These are phyloP conservation scores for Celoporthe dispersa DNA, from an alignment of 2,329 filamentous ascomycete genomes.

Conservation along the genomic window DNA sequence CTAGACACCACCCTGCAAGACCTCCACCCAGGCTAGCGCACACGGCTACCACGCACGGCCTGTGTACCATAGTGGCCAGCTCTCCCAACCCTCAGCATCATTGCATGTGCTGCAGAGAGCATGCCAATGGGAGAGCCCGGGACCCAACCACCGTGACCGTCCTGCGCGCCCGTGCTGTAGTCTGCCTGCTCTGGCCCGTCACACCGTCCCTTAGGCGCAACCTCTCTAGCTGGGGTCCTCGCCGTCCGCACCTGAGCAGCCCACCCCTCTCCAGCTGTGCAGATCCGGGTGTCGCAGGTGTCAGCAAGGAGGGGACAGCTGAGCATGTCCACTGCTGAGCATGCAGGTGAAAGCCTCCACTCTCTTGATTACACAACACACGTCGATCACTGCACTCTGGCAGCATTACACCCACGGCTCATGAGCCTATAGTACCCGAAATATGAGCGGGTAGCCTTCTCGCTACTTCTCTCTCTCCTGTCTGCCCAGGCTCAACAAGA, in stretches of 20 bases:
- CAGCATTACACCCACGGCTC: not conserved
- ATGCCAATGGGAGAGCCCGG: constrained; percentile 14
- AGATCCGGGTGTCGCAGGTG: not conserved
- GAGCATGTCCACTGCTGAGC: not conserved
- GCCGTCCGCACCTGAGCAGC: constrained; percentile 3
- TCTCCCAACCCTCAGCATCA: not conserved
- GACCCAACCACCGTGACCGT: constrained; percentile 13
- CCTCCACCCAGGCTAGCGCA: constrained; percentile 16
- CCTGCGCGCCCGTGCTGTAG: constrained; percentile 24
- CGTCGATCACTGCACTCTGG: not conserved
- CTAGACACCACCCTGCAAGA: constrained; percentile 1
- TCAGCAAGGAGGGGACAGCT: not conserved
- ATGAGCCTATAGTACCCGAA: too few relatives aligned
- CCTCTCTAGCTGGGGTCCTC: not conserved
- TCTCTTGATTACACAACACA: not conserved
- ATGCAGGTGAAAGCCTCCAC: not conserved
- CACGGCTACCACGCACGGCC: constrained; percentile 15
- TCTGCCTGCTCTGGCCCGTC: constrained; percentile 12
- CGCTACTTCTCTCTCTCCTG: not conserved
- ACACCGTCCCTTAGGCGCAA: constrained; percentile 12
- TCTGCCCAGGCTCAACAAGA: not conserved
- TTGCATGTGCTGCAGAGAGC: not conserved
- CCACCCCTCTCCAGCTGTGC: constrained; percentile 1
- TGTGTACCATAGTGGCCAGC: constrained; percentile 1
- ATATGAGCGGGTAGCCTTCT: not conserved